These are phyloP conservation scores for Thermomucor indicae-seudaticae DNA, from an alignment of 371 early-diverging fungal species.

Conservation along the genomic window DNA sequence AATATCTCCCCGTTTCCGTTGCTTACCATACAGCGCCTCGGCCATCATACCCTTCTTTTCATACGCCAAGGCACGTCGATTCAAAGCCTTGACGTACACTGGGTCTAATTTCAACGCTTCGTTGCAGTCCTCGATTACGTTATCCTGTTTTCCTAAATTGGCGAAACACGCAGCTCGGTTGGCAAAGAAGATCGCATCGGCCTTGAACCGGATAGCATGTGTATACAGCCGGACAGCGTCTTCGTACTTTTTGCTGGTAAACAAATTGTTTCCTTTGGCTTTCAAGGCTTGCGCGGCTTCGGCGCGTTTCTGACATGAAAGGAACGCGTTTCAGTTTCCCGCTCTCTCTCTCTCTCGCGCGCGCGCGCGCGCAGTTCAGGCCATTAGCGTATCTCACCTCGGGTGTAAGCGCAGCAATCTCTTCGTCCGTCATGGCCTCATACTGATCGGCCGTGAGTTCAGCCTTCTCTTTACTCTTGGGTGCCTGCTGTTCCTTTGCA, in stretches of 20 bases:
- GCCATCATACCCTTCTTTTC: constrained; percentile 63
- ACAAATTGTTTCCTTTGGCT: constrained; percentile 84
- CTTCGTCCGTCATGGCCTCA: constrained; percentile 51
- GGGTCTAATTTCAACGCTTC: constrained; percentile 73
- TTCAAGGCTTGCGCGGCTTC: constrained; percentile 76
- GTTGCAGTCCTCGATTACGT: constrained; percentile 71
- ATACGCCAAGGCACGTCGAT: constrained; percentile 82
- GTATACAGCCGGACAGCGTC: constrained; percentile 87
- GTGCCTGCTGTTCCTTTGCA: constrained; percentile 21
- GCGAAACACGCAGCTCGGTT: constrained; percentile 95
- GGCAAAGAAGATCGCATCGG: constrained; percentile 83
- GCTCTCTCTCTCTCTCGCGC: not conserved
- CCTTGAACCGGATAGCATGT: constrained; percentile 77
- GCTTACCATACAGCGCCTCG: constrained; percentile 75
- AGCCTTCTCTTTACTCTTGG: constrained; percentile 10
- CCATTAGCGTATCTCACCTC: constrained; percentile 26
- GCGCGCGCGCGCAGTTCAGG: not conserved
- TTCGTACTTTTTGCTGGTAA: constrained; percentile 73
- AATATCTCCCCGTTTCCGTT: not conserved
- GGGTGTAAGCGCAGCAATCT: constrained; percentile 53
- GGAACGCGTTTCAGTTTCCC: not conserved
- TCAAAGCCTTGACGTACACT: constrained; percentile 77
- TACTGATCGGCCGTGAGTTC: constrained; percentile 32
- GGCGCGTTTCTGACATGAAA: constrained; percentile 45
- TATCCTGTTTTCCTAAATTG: constrained; percentile 63